Base-by-base conservation (phyloP, 2,329 filamentous ascomycete genomes). In the Dryadomyces sulphureus region DNA sequence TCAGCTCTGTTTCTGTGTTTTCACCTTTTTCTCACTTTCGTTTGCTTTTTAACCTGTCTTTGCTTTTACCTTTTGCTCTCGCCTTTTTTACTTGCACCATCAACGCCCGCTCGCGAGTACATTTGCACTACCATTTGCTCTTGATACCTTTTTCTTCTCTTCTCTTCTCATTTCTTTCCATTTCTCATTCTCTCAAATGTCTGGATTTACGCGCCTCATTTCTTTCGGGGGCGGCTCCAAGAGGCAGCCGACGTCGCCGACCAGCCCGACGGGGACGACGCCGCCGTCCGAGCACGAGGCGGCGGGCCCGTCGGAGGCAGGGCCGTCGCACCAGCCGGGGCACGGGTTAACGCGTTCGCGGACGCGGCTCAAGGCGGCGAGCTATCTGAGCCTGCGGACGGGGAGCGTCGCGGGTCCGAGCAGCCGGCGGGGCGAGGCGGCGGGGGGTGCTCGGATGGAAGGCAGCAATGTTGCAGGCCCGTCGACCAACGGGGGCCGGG, bases 321-420 rank as follows among this genome's bases (percentile, higher is more conserved):
- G 9, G 7, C 4, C 27, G 27, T 32, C 27, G 11, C 16, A 32
- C 27, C 16, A 12, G 11, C 27, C 27, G 27, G 20, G 17, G 22
- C n/a, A n/a, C 11, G 7, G 19, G 6, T 12, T 14, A 14, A 2
- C 39, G 9, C 24, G 39, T 5, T 27, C 48, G 7, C 48, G 48
- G 7, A 35, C 42, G 9, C 38, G 49, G 2, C 41, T 45, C 35
- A 49, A 44, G 14, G 48, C 50, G 25, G 49, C 57, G 7, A 57
- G 54, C 44, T 52, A 54, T n/a, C 38, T 53, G n/a, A 54, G 41
- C 25, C 43, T 55, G 9, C 45, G 45, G 16, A 52, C 46, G 38
- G 50, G 34, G 32, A 45, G 35, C 20, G 21, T 21, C 19, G n/a
- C n/a, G n/a, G n/a, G n/a, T n/a, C n/a, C n/a, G n/a, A n/a, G n/a